A percentile compares a stretch with the other conserved stretches of the same genome.
These are phyloP conservation scores for Trichosanthes truncata DNA, from an alignment of 306 rosid genomes.

Conservation along the genomic window DNA sequence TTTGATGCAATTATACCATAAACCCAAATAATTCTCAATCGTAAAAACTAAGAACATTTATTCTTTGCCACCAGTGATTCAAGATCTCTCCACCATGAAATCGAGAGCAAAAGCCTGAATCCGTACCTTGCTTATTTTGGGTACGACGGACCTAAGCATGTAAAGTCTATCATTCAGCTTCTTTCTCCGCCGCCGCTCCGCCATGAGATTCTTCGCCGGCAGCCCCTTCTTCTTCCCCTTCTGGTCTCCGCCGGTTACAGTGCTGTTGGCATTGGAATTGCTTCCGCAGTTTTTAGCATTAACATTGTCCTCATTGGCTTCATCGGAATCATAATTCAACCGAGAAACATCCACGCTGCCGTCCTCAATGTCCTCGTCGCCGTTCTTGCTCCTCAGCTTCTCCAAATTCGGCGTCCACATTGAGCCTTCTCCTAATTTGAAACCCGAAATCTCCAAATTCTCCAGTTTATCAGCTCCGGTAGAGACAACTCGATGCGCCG, in stretches of 20 bases:
- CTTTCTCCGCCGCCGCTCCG: slow-evolving; percentile 95
- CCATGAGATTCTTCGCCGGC: slow-evolving; percentile 96
- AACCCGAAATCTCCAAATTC: slow-evolving; percentile 34
- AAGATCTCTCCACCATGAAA: background rate
- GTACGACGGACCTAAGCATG: slow-evolving; percentile 96
- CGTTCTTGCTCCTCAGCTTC: slow-evolving; percentile 34
- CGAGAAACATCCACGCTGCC: slow-evolving; percentile 47
- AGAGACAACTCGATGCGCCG: slow-evolving; percentile 27
- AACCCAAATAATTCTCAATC: background rate
- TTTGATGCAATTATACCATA: background rate
- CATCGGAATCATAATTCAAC: slow-evolving; percentile 80
- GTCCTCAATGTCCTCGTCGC: slow-evolving; percentile 49
- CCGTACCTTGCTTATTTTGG: slow-evolving; percentile 92
- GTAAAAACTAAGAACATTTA: background rate
- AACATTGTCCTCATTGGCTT: slow-evolving; percentile 31
- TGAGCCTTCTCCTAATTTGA: slow-evolving; percentile 10
- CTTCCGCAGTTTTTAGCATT: slow-evolving; percentile 36
- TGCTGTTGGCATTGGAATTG: slow-evolving; percentile 39
- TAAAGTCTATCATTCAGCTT: slow-evolving; percentile 92
- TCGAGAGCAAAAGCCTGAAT: background rate
- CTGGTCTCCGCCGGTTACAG: slow-evolving; percentile 42
- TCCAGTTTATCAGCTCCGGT: slow-evolving; percentile 21
- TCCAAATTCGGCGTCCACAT: slow-evolving; percentile 26
- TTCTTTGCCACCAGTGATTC: background rate
- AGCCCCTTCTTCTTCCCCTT: slow-evolving; percentile 92